Conservation (phyloP, 116 monocot genomes). For the Papilionanthe hybrid region DNA sequence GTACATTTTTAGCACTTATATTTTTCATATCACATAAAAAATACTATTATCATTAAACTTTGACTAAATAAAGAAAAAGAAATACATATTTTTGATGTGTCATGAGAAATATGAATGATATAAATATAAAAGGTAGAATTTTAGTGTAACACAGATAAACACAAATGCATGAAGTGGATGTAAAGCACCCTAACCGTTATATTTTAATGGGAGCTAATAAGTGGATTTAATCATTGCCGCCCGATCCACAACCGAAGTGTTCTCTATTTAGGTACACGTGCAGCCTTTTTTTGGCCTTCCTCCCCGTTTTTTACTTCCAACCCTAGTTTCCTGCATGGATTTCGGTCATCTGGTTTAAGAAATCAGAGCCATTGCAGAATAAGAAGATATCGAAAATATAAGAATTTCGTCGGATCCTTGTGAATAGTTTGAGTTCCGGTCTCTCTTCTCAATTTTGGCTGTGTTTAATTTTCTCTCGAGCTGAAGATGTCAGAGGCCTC, state of each 20-base stretch:
- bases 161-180: no score
- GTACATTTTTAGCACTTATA: no score
- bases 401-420: not conserved
- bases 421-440: not conserved
- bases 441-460: not conserved
- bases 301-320: not conserved
- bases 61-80: no score
- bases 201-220: no score
- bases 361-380: not conserved
- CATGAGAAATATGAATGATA: no score
- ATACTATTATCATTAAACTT: no score
- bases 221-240: no score
- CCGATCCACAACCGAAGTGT: constrained; percentile 1
- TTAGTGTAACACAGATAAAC: no score
- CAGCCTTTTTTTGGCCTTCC: not conserved
- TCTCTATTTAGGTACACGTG: constrained; percentile 23
- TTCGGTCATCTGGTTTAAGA: constrained; percentile 8
- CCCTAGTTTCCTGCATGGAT: constrained; percentile 19
- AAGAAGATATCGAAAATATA: not conserved
- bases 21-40: no score
- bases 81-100: no score
- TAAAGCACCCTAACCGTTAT: no score
- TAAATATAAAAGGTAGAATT: no score
- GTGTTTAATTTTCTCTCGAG: not conserved
- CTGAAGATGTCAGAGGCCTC: not conserved